phyloP scores from a whole-genome alignment of 2,329 filamentous ascomycete genomes.

The Alternaria rosae region DNA sequence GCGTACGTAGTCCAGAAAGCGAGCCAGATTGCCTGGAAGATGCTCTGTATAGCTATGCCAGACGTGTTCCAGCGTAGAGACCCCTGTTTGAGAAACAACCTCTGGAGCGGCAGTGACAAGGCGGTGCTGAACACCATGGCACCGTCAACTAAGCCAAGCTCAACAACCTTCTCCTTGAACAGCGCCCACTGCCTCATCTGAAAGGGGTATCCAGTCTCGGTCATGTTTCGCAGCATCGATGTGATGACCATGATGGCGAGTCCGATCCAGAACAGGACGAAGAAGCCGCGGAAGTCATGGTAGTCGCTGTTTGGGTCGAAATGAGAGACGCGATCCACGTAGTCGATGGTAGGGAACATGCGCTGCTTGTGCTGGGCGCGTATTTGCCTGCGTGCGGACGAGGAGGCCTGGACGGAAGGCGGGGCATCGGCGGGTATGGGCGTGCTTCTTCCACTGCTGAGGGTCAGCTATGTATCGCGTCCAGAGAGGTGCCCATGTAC shows the following conservation, averaged over 20 bases:
- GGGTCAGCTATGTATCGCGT: slow-evolving; percentile 24
- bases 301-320: slow-evolving; percentile 94
- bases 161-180: slow-evolving; percentile 87
- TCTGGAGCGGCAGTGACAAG: slow-evolving; percentile 76
- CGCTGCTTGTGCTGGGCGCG: slow-evolving; percentile 82
- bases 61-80: slow-evolving; percentile 75
- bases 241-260: slow-evolving; percentile 97
- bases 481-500: slow-evolving; percentile 64
- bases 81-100: slow-evolving; percentile 65
- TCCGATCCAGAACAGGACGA: slow-evolving; percentile 97
- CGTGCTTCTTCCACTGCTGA: slow-evolving; percentile 77
- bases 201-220: slow-evolving; percentile 88
- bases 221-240: slow-evolving; percentile 89
- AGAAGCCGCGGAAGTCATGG: slow-evolving; percentile 95
- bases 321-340: slow-evolving; percentile 88
- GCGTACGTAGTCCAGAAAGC: slow-evolving; percentile 75
- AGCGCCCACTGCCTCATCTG: slow-evolving; percentile 86
- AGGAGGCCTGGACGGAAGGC: slow-evolving; percentile 88
- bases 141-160: slow-evolving; percentile 82
- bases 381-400: slow-evolving; percentile 81
- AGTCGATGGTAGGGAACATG: slow-evolving; percentile 92
- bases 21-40: slow-evolving; percentile 83
- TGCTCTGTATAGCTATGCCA: slow-evolving; percentile 83
- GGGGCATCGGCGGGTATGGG: slow-evolving; percentile 88
- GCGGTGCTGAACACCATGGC: slow-evolving; percentile 82